Conservation (phyloP, 2,329 filamentous ascomycete species). For the Talaromyces sp. region DNA sequence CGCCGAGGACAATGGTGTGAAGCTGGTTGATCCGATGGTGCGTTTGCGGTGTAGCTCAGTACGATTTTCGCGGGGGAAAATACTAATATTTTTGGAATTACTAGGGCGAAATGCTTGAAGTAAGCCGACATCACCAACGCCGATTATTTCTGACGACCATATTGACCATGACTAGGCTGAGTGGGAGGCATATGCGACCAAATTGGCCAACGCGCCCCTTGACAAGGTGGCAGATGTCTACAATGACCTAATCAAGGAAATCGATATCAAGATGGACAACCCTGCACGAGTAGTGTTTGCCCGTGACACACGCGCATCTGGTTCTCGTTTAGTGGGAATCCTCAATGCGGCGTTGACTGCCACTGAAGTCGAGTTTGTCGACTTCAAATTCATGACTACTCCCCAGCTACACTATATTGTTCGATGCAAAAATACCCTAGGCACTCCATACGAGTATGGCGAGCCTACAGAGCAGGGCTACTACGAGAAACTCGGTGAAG, state of each 20-base stretch:
- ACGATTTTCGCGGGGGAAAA: conserved; percentile 6
- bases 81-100: conserved; percentile 18
- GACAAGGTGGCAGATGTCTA: conserved; percentile 76
- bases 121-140: conserved; percentile 37
- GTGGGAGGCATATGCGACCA: conserved; percentile 87
- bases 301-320: conserved; percentile 88
- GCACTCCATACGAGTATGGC: conserved; percentile 82
- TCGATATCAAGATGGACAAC: conserved; percentile 68
- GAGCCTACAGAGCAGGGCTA: conserved; percentile 87
- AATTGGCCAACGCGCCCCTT: conserved; percentile 76
- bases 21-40: conserved; percentile 90
- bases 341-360: conserved; percentile 76
- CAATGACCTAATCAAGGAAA: conserved; percentile 67
- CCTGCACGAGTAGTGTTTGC: conserved; percentile 82
- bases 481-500: conserved; percentile 83
- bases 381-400: conserved; percentile 90
- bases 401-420: conserved; percentile 98
- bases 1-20: conserved; percentile 84
- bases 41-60: conserved; percentile 14
- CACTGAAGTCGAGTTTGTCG: conserved; percentile 68
- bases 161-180: conserved; percentile 52
- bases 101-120: conserved; percentile 90
- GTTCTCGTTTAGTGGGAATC: conserved; percentile 74
- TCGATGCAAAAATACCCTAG: conserved; percentile 88
- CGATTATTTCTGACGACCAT: conserved; percentile 22